phyloP scores from a whole-genome alignment of 2,329 filamentous ascomycete genomes.

The Paramyrothecium roridum region DNA sequence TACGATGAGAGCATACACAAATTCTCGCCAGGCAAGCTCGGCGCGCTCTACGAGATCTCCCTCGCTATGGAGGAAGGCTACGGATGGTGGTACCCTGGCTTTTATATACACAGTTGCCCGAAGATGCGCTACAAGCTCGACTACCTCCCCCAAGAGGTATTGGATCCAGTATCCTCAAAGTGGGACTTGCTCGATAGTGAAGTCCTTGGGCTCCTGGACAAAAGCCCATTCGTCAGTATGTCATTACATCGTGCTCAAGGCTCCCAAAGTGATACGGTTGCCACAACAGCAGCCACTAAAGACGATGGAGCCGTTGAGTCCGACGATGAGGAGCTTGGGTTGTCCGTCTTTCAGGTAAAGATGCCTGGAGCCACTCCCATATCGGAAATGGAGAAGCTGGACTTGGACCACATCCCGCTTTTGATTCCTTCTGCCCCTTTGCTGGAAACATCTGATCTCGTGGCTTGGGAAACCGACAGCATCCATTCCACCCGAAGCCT shows the following conservation, averaged over 20 bases:
- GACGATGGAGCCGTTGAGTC: constrained; percentile 2
- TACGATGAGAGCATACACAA: constrained; percentile 73
- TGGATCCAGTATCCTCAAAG: constrained; percentile 63
- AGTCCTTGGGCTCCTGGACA: constrained; percentile 46
- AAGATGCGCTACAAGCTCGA: constrained; percentile 88
- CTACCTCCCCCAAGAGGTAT: constrained; percentile 69
- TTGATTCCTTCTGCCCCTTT: constrained; percentile 35
- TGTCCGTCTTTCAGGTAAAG: constrained; percentile 53
- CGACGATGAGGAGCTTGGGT: constrained; percentile 14
- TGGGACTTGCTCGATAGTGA: constrained; percentile 60
- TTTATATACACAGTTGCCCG: constrained; percentile 75
- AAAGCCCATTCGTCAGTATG: constrained; percentile 54
- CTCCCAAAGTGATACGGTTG: neutral
- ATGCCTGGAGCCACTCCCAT: constrained; percentile 66
- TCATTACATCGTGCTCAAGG: constrained; percentile 23
- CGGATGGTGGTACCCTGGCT: constrained; percentile 75
- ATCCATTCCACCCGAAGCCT: constrained; percentile 48
- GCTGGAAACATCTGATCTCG: constrained; percentile 48
- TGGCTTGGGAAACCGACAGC: constrained; percentile 54
- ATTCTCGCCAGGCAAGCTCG: constrained; percentile 71
- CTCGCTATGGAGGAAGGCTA: constrained; percentile 68
- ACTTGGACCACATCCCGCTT: constrained; percentile 59
- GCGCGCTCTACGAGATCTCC: constrained; percentile 69
- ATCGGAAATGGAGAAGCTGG: constrained; percentile 47
- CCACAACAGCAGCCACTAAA: constrained; percentile 1